A percentile compares a stretch with the other conserved stretches of the same genome.
These are phyloP conservation scores for Endocladia muricata DNA, from an alignment of 31 red algal species.

Conservation along the genomic window DNA sequence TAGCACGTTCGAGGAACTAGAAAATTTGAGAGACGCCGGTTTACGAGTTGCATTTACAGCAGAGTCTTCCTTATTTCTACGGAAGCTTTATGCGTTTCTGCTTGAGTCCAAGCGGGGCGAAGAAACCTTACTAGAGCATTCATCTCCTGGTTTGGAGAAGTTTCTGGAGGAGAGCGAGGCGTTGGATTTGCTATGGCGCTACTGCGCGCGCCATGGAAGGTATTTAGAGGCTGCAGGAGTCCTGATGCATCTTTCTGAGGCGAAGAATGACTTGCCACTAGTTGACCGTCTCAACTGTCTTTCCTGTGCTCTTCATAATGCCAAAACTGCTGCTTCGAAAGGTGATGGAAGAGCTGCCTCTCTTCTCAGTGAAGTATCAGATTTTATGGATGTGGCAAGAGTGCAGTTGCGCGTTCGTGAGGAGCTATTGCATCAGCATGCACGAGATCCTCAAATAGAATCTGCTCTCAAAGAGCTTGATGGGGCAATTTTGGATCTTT, in stretches of 20 bases:
- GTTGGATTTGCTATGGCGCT: constrained; percentile 80
- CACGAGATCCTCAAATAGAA: constrained; percentile 14
- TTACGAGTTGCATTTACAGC: constrained; percentile 36
- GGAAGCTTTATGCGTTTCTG: constrained; percentile 51
- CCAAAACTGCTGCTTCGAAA: constrained; percentile 60
- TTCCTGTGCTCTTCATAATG: constrained; percentile 79
- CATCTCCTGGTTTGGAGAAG: constrained; percentile 42
- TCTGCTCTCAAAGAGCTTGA: constrained; percentile 48
- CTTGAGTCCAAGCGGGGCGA: constrained; percentile 28
- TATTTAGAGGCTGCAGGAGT: constrained; percentile 81
- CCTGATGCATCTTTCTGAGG: constrained; percentile 56
- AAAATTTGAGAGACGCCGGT: constrained; percentile 10
- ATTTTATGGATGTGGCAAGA: constrained; percentile 86
- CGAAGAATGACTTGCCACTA: constrained; percentile 19
- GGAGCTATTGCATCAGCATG: constrained; percentile 39
- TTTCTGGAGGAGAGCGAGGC: constrained; percentile 64
- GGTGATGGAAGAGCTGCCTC: constrained; percentile 63
- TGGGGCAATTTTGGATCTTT: constrained; percentile 53
- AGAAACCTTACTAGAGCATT: constrained; percentile 26
- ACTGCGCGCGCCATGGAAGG: constrained; percentile 69
- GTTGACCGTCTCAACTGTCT: constrained; percentile 74
- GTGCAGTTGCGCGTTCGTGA: constrained; percentile 79
- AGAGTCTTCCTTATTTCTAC: constrained; percentile 42
- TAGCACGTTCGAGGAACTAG: not conserved
- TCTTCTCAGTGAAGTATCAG: constrained; percentile 64